A percentile compares a stretch with the other conserved stretches of the same genome.
phyloP scores from a whole-genome alignment of 495 filamentous ascomycete genomes.

The Hyaloscypha hepaticicola region DNA sequence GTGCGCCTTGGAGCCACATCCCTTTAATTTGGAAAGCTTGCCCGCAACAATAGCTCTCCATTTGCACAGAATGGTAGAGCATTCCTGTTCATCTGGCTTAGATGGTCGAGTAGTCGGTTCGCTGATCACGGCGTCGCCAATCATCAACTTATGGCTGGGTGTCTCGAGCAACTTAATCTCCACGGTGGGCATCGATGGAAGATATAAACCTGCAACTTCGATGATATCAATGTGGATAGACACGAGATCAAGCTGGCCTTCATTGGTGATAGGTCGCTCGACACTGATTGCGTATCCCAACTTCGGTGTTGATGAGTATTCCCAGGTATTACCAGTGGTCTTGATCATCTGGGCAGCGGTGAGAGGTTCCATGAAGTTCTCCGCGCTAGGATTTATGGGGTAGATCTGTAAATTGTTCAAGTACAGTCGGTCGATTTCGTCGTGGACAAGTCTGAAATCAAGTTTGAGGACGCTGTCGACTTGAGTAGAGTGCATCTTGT shows the following conservation, averaged over 20 bases:
- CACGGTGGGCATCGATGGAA: conserved; percentile 47
- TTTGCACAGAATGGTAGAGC: conserved; percentile 46
- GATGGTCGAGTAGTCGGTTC: conserved; percentile 3
- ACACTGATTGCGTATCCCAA: conserved; percentile 26
- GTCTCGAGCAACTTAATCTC: conserved; percentile 47
- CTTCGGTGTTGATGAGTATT: conserved; percentile 13
- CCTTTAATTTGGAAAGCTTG: conserved; percentile 39
- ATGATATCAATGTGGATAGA: conserved; percentile 48
- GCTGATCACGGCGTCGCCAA: conserved; percentile 38
- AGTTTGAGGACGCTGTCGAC: conserved; percentile 26
- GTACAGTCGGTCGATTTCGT: conserved; percentile 21
- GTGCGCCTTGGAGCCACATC: conserved; percentile 20
- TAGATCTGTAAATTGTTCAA: conserved; percentile 30
- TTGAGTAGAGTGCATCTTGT: conserved; percentile 15
- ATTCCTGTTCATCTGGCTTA: conserved; percentile 35
- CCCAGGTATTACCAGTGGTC: conserved; percentile 9
- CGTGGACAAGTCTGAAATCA: conserved; percentile 26
- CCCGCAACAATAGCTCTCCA: conserved; percentile 43
- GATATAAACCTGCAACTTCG: conserved; percentile 45
- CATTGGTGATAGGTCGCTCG: conserved; percentile 20
- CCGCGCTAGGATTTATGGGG: conserved; percentile 19
- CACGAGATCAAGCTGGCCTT: conserved; percentile 41
- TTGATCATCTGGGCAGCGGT: conserved; percentile 25
- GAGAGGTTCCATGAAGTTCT: conserved; percentile 19
- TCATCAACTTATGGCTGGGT: conserved; percentile 40